Evolutionary conservation across 164 flowering plant species (phyloP), one percentile per base, ranked within the genome.

Genomic region (Vitis amurensis): DNA sequence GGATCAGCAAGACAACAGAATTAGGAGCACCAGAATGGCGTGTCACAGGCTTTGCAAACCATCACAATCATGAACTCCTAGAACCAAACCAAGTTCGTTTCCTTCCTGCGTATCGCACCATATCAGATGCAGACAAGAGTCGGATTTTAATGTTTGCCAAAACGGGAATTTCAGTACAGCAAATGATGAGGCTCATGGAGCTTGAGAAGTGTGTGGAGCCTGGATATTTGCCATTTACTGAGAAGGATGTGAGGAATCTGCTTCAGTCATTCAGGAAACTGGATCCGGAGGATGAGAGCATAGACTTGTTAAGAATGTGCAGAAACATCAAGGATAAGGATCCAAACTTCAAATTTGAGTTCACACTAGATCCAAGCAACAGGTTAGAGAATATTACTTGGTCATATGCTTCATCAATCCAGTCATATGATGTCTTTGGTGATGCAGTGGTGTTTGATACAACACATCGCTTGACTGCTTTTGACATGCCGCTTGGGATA

Each of bases 391-490:
- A 92, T 62, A 87, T 94, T 80, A 93, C 97, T 10, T 94, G 98
- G 98, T 91, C 98, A 63, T 90, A 89, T 79, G 87, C 93, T 19
- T 90, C 96, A 50, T 90, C 96, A 9, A 68, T 88, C 56, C 88
- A 87, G 78, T 84, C 92, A 29, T 94, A 91, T 74, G 90, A 92
- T 57, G 68, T 86, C 23, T 94, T 87, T 81, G 97, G 98, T 50
- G 98, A 92, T 83, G 93, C 92, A 1, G 92, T 94, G 68, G 93
- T 94, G 10, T 92, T 92, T 73, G 98, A 94, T 73, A 92, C 98
- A 12, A 87, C 97, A 23, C 97, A 92, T 79, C 91, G 95, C 55
- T 79, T 94, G 75, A 84, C 86, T 63, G 94, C 91, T 68, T 88
- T 91, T 77, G 97, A 94, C 78, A 91, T 91, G 98, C 97, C 98